These are phyloP conservation scores for Fomitopsis schrenkii DNA, from an alignment of 1,284 basidiomycete species.

Conservation along the genomic window DNA sequence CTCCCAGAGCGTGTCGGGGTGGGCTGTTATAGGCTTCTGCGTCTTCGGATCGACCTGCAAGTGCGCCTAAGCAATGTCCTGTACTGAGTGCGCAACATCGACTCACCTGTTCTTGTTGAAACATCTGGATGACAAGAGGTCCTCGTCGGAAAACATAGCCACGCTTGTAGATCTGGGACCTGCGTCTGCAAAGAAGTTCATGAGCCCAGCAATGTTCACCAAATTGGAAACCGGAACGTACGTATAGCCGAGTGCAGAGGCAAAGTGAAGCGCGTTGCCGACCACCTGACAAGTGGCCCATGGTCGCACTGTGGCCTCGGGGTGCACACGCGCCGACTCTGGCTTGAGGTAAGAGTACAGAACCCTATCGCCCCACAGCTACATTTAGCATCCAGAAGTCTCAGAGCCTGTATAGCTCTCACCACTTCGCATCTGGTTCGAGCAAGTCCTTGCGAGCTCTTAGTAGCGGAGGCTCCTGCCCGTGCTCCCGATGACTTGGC, in stretches of 20 bases:
- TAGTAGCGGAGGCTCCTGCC: slow-evolving; percentile 61
- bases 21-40: slow-evolving; percentile 65
- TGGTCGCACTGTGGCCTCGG: slow-evolving; percentile 77
- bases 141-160: slow-evolving; percentile 73
- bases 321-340: slow-evolving; percentile 70
- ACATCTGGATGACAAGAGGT: slow-evolving; percentile 69
- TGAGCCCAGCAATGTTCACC: background rate
- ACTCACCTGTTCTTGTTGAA: slow-evolving; percentile 73
- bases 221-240: slow-evolving; percentile 30
- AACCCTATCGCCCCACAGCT: slow-evolving; percentile 39
- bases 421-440: slow-evolving; percentile 60
- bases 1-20: slow-evolving; percentile 74
- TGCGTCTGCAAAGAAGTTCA: slow-evolving; percentile 37
- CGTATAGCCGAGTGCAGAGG: slow-evolving; percentile 71
- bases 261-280: slow-evolving; percentile 74
- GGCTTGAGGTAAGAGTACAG: slow-evolving; percentile 76
- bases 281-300: slow-evolving; percentile 74
- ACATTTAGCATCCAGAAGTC: background rate
- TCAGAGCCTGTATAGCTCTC: slow-evolving; percentile 16
- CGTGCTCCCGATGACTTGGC: slow-evolving; percentile 51
- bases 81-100: background rate
- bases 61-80: background rate
- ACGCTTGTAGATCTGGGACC: slow-evolving; percentile 74
- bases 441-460: slow-evolving; percentile 70
- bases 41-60: slow-evolving; percentile 64